These are phyloP conservation scores for Trypanosoma caninum DNA, from an alignment of 208 protist species.

Conservation along the genomic window DNA sequence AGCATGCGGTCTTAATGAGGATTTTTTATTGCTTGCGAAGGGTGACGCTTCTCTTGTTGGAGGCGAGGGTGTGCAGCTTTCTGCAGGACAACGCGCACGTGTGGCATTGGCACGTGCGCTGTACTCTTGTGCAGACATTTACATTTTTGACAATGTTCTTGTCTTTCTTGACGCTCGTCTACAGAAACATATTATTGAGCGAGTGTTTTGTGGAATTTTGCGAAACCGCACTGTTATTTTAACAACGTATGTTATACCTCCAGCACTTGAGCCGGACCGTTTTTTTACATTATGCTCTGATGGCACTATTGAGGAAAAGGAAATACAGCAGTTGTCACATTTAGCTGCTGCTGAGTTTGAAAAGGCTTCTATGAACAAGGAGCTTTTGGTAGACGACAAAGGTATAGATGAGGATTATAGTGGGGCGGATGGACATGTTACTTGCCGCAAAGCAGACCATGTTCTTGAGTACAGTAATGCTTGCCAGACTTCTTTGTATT, in stretches of 20 bases:
- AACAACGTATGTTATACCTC: slow-evolving; percentile 58
- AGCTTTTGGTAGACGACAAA: slow-evolving; percentile 27
- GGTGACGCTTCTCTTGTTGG: slow-evolving; percentile 90
- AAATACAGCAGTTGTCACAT: slow-evolving; percentile 17
- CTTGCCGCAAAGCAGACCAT: no score
- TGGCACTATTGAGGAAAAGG: slow-evolving; percentile 2
- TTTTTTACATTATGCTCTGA: slow-evolving; percentile 45
- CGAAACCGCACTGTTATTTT: slow-evolving; percentile 74
- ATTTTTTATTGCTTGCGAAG: slow-evolving; percentile 68
- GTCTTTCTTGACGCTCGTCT: slow-evolving; percentile 92
- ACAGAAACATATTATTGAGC: slow-evolving; percentile 65
- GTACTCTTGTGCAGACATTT: slow-evolving; percentile 72
- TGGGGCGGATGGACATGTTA: slow-evolving; percentile 14
- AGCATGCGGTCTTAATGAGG: slow-evolving; percentile 69
- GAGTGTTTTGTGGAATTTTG: slow-evolving; percentile 74
- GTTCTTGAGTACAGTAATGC: not conserved
- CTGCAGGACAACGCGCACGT: slow-evolving; percentile 83
- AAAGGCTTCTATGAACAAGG: slow-evolving; percentile 33
- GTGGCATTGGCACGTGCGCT: slow-evolving; percentile 82
- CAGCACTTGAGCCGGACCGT: slow-evolving; percentile 45
- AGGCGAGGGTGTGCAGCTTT: slow-evolving; percentile 77
- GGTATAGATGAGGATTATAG: slow-evolving; percentile 6
- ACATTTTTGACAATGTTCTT: slow-evolving; percentile 92
- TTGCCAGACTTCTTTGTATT: slow-evolving; percentile 7
- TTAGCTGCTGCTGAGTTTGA: slow-evolving; percentile 59